Evolutionary conservation across 495 filamentous ascomycete species (phyloP), one percentile per base, ranked within the genome.

Genomic region (Lindgomyces ingoldianus): DNA sequence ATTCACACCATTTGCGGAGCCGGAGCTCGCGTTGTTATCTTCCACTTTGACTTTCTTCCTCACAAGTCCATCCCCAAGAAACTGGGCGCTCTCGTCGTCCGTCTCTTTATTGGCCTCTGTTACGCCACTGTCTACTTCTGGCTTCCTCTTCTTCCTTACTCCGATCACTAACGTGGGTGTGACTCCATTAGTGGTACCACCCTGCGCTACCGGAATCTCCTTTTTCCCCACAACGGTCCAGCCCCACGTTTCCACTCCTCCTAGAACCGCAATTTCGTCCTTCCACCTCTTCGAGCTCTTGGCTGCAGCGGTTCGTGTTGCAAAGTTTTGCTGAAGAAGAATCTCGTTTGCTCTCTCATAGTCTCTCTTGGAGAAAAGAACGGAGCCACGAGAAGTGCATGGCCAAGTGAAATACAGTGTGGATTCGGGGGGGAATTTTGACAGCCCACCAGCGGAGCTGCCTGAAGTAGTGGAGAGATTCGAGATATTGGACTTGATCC

Each of bases 251-350:
- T 81, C 76, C 57, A 81, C 65, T 18, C 83, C 84, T 0, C 80
- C 81, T 6, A 83, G 75, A 14, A 77, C 76, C 10, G 78, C 78
- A 4, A 86, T 81, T 51, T 87, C 81, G 27, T 84, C 82, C 21
- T 89, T 81, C 89, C 92, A 97, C 42, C 86, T 82, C 56, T 74
- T 78, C 10, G 91, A 92, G 70, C 89, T 91, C 22, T 79, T 76
- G 14, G 76, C 76, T 4, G 91, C 88, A n/a, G 89, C 81, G 2
- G 86, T 81, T 24, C 87, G 67, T 36, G 85, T 87, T 11, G 85
- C 85, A 75, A 97, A 97, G 73, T 97, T 91, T 14, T 93, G 83
- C 24, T 88, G 84, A n/a, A 96, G 82, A 1, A 98, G 79, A 33
- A 91, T 76, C 66, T 95, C 88, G 58, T 86, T 84, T n/a, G 87